A percentile compares a stretch with the other conserved stretches of the same genome.
Conservation (phyloP, 306 rosid genomes). For the Rubus idaeus region DNA sequence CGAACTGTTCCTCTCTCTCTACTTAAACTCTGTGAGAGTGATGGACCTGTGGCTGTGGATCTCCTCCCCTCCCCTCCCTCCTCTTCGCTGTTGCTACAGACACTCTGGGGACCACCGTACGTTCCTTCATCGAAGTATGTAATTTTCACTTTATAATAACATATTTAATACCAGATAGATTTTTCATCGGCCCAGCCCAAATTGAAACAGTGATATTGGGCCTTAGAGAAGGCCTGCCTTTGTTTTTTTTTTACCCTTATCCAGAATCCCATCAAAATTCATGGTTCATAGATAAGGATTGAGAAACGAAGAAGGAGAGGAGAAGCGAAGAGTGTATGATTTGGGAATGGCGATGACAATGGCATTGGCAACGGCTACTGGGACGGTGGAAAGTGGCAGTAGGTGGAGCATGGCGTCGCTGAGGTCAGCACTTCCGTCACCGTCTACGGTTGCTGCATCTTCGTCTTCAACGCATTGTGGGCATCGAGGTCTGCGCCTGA, state of each 20-base stretch:
- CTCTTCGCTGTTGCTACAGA: background rate
- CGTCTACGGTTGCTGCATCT: conserved; percentile 24
- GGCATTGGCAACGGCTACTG: conserved; percentile 23
- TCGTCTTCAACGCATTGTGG: conserved; percentile 22
- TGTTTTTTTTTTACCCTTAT: background rate
- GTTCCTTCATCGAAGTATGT: background rate
- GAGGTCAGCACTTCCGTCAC: conserved; percentile 54
- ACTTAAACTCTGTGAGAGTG: background rate
- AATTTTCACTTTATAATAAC: too few species aligned
- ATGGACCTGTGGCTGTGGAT: conserved; percentile 18
- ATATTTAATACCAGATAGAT: background rate
- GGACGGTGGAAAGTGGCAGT: conserved; percentile 17
- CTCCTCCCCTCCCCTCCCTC: background rate
- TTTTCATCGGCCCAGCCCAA: background rate
- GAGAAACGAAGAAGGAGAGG: background rate
- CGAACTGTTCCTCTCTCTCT: background rate
- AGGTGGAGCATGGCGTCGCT: conserved; percentile 69
- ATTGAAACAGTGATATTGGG: background rate
- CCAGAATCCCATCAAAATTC: background rate
- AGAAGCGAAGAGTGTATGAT: conserved; percentile 13
- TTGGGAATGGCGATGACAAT: conserved; percentile 17
- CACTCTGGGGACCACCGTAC: conserved; percentile 2
- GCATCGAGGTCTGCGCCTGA: conserved; percentile 17
- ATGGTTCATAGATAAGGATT: background rate
- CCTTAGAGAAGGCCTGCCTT: background rate